phyloP scores from a whole-genome alignment of 2,329 filamentous ascomycete species.

The Botrytis pseudocinerea region DNA sequence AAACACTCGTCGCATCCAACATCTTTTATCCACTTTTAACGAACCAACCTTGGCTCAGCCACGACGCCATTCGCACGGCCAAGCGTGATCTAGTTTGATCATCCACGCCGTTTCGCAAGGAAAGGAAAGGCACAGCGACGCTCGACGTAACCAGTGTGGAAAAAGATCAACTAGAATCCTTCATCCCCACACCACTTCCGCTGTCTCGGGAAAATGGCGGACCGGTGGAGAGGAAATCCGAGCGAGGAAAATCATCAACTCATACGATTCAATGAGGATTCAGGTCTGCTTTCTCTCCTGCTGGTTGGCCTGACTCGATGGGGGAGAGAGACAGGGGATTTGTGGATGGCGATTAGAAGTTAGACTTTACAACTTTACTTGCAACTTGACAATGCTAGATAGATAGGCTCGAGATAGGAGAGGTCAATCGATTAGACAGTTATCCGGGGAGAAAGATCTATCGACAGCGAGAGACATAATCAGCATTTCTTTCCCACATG shows the following conservation, averaged over 20 bases:
- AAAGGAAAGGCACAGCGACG: not conserved
- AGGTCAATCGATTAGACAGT: not conserved
- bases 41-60: conserved; percentile 1
- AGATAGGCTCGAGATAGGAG: no score
- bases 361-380: not conserved
- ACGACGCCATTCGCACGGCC: not conserved
- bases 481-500: not conserved
- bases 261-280: not conserved
- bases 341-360: not conserved
- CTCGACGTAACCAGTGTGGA: not conserved
- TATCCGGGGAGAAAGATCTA: not conserved
- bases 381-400: no score
- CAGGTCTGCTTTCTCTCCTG: not conserved
- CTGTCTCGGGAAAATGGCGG: conserved; percentile 10
- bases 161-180: not conserved
- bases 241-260: not conserved
- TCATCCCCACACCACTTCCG: not conserved
- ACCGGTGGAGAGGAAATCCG: not conserved
- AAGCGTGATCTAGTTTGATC: not conserved
- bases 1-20: not conserved
- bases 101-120: not conserved
- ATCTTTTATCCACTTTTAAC: conserved; percentile 1
- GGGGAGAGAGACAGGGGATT: not conserved
- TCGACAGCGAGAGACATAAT: not conserved
- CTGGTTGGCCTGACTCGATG: not conserved